Conservation (phyloP, 2,329 filamentous ascomycete species). For the Acarospora socialis region DNA sequence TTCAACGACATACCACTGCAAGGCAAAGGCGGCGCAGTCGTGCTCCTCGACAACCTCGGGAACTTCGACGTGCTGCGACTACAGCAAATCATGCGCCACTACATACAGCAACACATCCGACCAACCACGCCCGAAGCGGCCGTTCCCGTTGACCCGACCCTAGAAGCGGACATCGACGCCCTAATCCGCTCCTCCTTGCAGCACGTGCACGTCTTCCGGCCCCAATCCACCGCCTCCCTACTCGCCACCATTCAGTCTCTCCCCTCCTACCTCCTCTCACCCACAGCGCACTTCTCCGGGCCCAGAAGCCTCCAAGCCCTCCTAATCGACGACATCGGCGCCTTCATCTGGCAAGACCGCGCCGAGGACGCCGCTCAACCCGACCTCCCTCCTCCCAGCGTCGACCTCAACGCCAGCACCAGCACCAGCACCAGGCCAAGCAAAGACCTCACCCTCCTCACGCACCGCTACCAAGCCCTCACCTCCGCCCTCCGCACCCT, state of each 20-base stretch:
- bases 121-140: slow-evolving; percentile 1
- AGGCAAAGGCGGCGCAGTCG: slow-evolving; percentile 35
- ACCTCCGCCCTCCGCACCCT: slow-evolving; percentile 8
- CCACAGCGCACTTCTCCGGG: slow-evolving; percentile 30
- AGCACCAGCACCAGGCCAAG: background rate
- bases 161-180: slow-evolving; percentile 13
- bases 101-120: slow-evolving; percentile 13
- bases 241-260: slow-evolving; percentile 35
- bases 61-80: slow-evolving; percentile 40
- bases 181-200: slow-evolving; percentile 29
- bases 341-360: slow-evolving; percentile 42
- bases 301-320: slow-evolving; percentile 35
- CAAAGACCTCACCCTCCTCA: slow-evolving; percentile 3
- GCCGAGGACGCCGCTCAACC: slow-evolving; percentile 28
- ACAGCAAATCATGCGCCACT: slow-evolving; percentile 21
- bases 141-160: background rate
- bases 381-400: slow-evolving; percentile 9
- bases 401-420: background rate
- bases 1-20: slow-evolving; percentile 21
- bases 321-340: slow-evolving; percentile 39
- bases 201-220: slow-evolving; percentile 46
- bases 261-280: slow-evolving; percentile 35
- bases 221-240: slow-evolving; percentile 36
- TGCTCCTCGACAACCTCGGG: slow-evolving; percentile 42
- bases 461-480: slow-evolving; percentile 7